A percentile compares a stretch with the other conserved stretches of the same genome.
phyloP scores from a whole-genome alignment of 2,329 filamentous ascomycete species.

The Dryadomyces quercus-mongolicae region DNA sequence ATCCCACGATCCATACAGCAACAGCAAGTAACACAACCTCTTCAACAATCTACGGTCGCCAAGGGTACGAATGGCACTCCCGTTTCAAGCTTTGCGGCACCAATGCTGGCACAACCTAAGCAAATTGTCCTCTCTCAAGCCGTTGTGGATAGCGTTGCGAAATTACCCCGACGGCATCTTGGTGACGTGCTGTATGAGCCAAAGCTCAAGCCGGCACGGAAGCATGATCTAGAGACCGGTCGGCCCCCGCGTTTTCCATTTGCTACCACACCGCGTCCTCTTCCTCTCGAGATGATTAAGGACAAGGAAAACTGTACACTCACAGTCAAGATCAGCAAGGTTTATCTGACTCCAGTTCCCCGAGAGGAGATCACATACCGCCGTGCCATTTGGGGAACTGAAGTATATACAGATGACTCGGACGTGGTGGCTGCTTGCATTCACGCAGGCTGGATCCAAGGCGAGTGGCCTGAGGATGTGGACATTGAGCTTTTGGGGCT shows the following conservation, averaged over 20 bases:
- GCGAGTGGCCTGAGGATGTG: slow-evolving; percentile 72
- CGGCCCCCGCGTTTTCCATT: slow-evolving; percentile 21
- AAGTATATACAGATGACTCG: slow-evolving; percentile 91
- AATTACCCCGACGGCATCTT: slow-evolving; percentile 65
- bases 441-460: slow-evolving; percentile 83
- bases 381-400: slow-evolving; percentile 80
- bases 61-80: not conserved
- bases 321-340: slow-evolving; percentile 73
- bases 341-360: slow-evolving; percentile 56
- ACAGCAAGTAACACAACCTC: slow-evolving; percentile 9
- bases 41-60: not conserved
- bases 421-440: slow-evolving; percentile 88
- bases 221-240: slow-evolving; percentile 39
- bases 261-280: slow-evolving; percentile 49
- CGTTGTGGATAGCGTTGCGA: slow-evolving; percentile 59
- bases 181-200: slow-evolving; percentile 76
- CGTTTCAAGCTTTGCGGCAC: not conserved
- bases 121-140: slow-evolving; percentile 56
- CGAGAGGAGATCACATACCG: slow-evolving; percentile 76
- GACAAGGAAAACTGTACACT: slow-evolving; percentile 81
- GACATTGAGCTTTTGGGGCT: slow-evolving; percentile 56
- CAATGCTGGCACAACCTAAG: slow-evolving; percentile 36
- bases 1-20: slow-evolving; percentile 21
- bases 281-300: slow-evolving; percentile 61
- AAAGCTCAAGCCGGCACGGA: slow-evolving; percentile 41